Base-by-base conservation (phyloP, 208 protist genomes). In the Wallacemonas sp. region DNA sequence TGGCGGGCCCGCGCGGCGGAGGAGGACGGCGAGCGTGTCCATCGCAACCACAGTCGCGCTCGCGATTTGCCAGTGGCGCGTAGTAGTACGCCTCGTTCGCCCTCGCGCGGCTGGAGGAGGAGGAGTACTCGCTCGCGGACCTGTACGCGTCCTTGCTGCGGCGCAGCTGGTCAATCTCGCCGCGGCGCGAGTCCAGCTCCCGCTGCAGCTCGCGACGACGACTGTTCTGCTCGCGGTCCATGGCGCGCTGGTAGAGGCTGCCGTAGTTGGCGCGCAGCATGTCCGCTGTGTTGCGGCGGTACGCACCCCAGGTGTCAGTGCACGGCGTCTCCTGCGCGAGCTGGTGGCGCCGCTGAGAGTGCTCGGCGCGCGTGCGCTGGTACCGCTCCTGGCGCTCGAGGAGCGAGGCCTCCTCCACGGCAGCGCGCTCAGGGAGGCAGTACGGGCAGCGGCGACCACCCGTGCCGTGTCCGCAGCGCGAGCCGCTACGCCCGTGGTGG, bases 381-480 rank as follows among this genome's bases (percentile, higher is more conserved):
- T 74, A 86, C 48, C 77, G 74, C 54, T 83, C 69, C 67, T 84
- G 84, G 28, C 79, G 79, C 33, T 77, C 72, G 18, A 85, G 32
- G 2, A 81, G 54, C 29, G 91, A 84, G 18, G 73, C 85, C 71
- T 89, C 85, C 20, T 67, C 42, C 33, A 96, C 39, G 25, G 75
- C 77, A 16, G 70, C 79, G 52, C 77, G 77, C 74, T 96, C 86
- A 11, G 87, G 86, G 11, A 93, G 22, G 61, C 87, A 92, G 49
- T 72, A 84, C 20, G 63, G 57, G 52, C 83, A 89, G 10, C 65
- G 72, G 8, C 78, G 71, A 44, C 65, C 45, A 8, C 31, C 22
- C 59, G 20, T 33, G 42, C 7, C 23, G 42, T 33, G 42, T 23
- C 50, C 22, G 32, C 23, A 33, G 22, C 20, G 48, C 45, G 33